Evolutionary conservation across 192 early-diverging fungal species (phyloP).

Genomic region (Coemansia sp.): DNA sequence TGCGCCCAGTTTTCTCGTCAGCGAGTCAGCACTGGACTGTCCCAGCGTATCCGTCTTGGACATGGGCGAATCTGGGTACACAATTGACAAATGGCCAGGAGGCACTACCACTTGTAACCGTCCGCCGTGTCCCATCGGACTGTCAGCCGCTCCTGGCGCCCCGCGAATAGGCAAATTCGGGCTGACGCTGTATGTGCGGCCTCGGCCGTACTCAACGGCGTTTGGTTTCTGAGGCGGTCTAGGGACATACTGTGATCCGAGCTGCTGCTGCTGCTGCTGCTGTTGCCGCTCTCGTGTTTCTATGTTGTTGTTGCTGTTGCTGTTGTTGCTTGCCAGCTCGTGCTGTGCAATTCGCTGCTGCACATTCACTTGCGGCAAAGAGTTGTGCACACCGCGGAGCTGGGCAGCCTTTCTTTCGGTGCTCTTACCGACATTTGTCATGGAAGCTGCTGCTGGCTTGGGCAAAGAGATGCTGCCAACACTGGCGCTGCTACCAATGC

Average conservation of each 20-base stretch:
- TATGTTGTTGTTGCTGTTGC: too few relatives aligned
- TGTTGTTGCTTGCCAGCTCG: background rate
- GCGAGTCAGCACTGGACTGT: constrained; percentile 36
- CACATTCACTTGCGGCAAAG: background rate
- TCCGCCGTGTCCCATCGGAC: constrained; percentile 3
- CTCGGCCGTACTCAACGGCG: constrained; percentile 1
- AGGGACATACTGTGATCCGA: background rate
- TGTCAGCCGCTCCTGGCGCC: background rate
- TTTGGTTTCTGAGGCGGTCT: background rate
- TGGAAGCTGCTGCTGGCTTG: background rate
- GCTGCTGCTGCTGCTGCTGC: background rate
- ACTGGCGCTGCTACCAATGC: constrained; percentile 6
- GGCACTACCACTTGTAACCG: constrained; percentile 50
- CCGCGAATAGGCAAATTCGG: constrained; percentile 1
- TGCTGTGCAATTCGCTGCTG: background rate
- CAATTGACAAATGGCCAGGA: constrained; percentile 47
- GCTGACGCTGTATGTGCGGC: background rate
- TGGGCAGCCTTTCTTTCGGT: constrained; percentile 2
- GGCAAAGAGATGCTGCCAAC: background rate
- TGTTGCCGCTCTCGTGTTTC: background rate
- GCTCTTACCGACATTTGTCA: background rate
- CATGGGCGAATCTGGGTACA: constrained; percentile 56
- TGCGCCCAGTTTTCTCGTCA: constrained; percentile 22
- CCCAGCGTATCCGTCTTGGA: constrained; percentile 48
- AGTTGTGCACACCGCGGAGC: background rate